A percentile compares a stretch with the other conserved stretches of the same genome.
phyloP scores from a whole-genome alignment of 768 basidiomycete genomes.

The Phylloporus sp. region DNA sequence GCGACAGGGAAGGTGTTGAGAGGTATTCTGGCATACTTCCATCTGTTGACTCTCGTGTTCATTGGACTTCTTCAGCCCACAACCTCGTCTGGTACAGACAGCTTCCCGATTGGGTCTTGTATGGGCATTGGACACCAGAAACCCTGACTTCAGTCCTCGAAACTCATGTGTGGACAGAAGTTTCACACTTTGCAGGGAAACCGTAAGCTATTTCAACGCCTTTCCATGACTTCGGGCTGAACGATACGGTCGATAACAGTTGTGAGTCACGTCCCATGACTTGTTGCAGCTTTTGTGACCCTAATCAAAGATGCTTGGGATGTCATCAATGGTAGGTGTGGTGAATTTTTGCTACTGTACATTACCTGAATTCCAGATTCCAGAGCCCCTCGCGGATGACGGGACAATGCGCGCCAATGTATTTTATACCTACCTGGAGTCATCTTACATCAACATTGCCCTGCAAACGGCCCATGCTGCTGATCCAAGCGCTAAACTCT shows the following conservation, averaged over 20 bases:
- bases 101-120: conserved; percentile 15
- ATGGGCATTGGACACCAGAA: conserved; percentile 11
- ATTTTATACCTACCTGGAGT: conserved; percentile 50
- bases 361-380: not conserved
- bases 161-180: conserved; percentile 17
- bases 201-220: conserved; percentile 2
- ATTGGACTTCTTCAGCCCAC: conserved; percentile 9
- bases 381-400: conserved; percentile 44
- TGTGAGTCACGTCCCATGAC: conserved; percentile 7
- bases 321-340: conserved; percentile 15
- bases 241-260: not conserved
- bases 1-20: conserved; percentile 17
- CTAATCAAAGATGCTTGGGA: conserved; percentile 17
- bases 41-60: not conserved
- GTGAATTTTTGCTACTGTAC: not conserved
- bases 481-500: conserved; percentile 32
- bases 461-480: conserved; percentile 33
- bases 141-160: conserved; percentile 14
- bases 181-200: conserved; percentile 12
- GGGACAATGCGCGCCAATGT: conserved; percentile 52
- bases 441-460: conserved; percentile 49
- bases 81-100: conserved; percentile 18
- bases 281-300: not conserved
- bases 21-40: conserved; percentile 7
- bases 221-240: not conserved